Evolutionary conservation across 2,329 filamentous ascomycete species (phyloP), one percentile per base, ranked within the genome.

Genomic region (Fusarium sp.): DNA sequence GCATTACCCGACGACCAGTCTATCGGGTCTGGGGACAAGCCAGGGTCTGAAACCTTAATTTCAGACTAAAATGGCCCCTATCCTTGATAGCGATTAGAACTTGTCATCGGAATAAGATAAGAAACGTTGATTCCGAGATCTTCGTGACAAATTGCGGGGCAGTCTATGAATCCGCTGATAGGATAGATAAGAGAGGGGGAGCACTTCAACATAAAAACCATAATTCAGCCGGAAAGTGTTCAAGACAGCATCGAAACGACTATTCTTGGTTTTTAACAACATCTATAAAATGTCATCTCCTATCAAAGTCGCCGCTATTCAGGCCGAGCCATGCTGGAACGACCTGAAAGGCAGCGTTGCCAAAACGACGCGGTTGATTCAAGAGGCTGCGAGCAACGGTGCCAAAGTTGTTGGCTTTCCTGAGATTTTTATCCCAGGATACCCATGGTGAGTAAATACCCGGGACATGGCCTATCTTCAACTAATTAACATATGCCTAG

Each of bases 261-360:
- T n/a, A n/a, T n/a, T n/a, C n/a, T n/a, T n/a, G n/a, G n/a, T n/a
- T n/a, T n/a, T n/a, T n/a, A n/a, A n/a, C n/a, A n/a, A n/a, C n/a
- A n/a, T n/a, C n/a, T n/a, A n/a, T n/a, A n/a, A n/a, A n/a, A n/a
- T 47, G 43, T 6, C 14, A 2, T 47, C 22, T 8, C 8, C 22
- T 17, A 25, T 60, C 37, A 60, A 60, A 25, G 37, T 60, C 11
- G 57, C 57, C 17, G 57, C 57, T 27, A 60, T 45, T 9, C 59
- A 67, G 30, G 52, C 58, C 3, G 65, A 67, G 35, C 65, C 65
- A 15, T 33, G n/a, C 37, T 67, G 58, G 58, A 47, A 57, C 15
- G 25, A 67, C 47, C 17, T 57, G 37, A 12, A 27, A 11, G 65
- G 47, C 11, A 38, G 65, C 0, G 54, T 67, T 8, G 37, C 45